Conservation (phyloP, 2,329 filamentous ascomycete species). For the Sporothrix pallida region DNA sequence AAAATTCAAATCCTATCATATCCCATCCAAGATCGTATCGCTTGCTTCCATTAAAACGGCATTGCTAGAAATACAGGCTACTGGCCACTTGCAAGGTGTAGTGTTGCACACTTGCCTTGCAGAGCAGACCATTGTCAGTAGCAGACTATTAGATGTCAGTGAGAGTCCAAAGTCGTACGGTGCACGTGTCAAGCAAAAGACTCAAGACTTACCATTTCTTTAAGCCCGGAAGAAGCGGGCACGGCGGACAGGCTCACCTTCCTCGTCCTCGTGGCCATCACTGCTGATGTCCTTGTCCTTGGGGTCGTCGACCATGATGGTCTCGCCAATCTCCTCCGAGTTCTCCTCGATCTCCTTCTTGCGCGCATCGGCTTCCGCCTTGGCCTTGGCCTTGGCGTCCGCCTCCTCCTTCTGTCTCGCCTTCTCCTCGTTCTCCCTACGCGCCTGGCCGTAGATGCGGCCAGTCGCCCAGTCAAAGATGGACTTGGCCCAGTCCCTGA, state of each 20-base stretch:
- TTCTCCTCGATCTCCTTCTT: slow-evolving; percentile 1
- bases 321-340: too few species aligned
- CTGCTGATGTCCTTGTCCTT: neutral
- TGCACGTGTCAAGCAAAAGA: neutral
- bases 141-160: too few species aligned
- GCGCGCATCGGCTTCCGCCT: neutral
- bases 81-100: too few species aligned
- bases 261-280: neutral
- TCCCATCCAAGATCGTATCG: too few species aligned
- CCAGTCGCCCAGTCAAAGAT: neutral
- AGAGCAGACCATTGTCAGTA: too few species aligned
- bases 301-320: neutral
- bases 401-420: neutral
- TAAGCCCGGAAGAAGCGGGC: slow-evolving; percentile 15
- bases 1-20: too few species aligned
- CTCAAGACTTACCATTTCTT: neutral
- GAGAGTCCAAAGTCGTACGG: too few species aligned
- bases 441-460: neutral
- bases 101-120: too few species aligned
- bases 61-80: too few species aligned
- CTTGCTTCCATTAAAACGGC: too few species aligned
- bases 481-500: neutral
- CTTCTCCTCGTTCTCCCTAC: neutral
- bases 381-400: neutral
- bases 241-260: neutral